A percentile compares a stretch with the other conserved stretches of the same genome.
Evolutionary conservation across 2,329 filamentous ascomycete genomes (phyloP).

Genomic region (Colletotrichum viniferum): DNA sequence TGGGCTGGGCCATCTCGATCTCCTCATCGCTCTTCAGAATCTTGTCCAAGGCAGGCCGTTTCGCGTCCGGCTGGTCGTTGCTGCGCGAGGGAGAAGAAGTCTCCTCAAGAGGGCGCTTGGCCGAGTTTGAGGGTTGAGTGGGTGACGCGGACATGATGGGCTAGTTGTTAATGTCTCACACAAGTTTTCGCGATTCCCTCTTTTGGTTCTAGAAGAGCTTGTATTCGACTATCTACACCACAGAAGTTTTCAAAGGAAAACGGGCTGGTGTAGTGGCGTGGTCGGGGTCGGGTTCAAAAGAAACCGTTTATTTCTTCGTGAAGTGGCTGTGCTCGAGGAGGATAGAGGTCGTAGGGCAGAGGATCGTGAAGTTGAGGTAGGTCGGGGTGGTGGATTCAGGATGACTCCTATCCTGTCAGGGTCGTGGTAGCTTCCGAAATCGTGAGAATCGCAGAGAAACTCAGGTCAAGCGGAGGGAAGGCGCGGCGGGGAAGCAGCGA

Average conservation of each 20-base stretch:
- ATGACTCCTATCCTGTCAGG: constrained; percentile 21
- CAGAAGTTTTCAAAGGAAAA: constrained; percentile 84
- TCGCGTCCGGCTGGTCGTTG: constrained; percentile 94
- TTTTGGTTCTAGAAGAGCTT: constrained; percentile 51
- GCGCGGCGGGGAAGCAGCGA: constrained; percentile 15
- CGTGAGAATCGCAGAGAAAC: constrained; percentile 20
- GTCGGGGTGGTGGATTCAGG: constrained; percentile 17
- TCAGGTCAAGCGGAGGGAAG: constrained; percentile 22
- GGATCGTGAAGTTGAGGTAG: constrained; percentile 20
- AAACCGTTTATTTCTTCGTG: constrained; percentile 23
- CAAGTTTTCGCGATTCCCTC: constrained; percentile 26
- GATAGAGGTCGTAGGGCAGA: constrained; percentile 23
- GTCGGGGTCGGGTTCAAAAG: constrained; percentile 45
- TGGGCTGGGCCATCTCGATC: constrained; percentile 45
- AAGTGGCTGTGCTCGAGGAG: constrained; percentile 24
- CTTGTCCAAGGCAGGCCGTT: constrained; percentile 95
- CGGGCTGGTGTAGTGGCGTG: constrained; percentile 80
- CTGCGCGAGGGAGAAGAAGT: constrained; percentile 92
- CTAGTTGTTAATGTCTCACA: constrained; percentile 25
- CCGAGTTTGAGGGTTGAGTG: constrained; percentile 68
- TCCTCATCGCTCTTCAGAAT: constrained; percentile 72
- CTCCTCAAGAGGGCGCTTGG: constrained; percentile 95
- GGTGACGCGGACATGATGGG: constrained; percentile 73
- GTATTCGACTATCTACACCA: constrained; percentile 78
- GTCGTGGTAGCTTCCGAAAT: constrained; percentile 20